Evolutionary conservation across 176 grass and related monocot species (phyloP).

Genomic region (Oryza nivara): DNA sequence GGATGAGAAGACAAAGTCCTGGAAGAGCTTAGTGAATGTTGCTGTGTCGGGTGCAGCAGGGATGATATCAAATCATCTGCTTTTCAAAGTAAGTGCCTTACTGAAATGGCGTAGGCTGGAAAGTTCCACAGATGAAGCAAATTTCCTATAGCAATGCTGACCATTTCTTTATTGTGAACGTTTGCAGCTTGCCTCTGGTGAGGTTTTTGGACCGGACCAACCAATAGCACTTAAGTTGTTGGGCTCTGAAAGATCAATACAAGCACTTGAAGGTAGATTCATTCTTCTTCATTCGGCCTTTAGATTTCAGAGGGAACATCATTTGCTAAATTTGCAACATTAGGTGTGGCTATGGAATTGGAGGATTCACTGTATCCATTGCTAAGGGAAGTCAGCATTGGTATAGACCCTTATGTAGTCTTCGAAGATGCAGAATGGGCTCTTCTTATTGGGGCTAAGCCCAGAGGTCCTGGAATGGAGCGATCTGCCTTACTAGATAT

Average conservation of each 20-base stretch:
- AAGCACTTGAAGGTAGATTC: conserved; percentile 83
- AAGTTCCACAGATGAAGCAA: not conserved
- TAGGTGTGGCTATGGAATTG: conserved; percentile 96
- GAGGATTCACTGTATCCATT: conserved; percentile 96
- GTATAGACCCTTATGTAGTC: conserved; percentile 79
- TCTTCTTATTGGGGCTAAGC: conserved; percentile 95
- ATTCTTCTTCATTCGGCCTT: conserved; percentile 16
- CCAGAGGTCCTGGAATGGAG: conserved; percentile 95
- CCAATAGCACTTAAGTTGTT: conserved; percentile 85
- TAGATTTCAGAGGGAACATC: conserved; percentile 1
- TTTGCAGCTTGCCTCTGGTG: conserved; percentile 87
- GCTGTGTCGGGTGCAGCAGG: conserved; percentile 90
- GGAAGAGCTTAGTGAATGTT: conserved; percentile 89
- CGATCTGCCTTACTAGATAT: conserved; percentile 85
- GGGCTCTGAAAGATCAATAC: conserved; percentile 89
- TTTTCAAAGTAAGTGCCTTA: conserved; percentile 73
- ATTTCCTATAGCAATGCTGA: not conserved
- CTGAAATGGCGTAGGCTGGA: not conserved
- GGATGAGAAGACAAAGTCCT: conserved; percentile 78
- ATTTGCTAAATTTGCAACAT: conserved; percentile 33
- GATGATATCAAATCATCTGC: conserved; percentile 96
- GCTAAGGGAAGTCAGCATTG: conserved; percentile 90
- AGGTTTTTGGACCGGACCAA: conserved; percentile 89
- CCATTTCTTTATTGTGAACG: conserved; percentile 1
- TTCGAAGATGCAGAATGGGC: conserved; percentile 90